Evolutionary conservation across 164 flowering plant species (phyloP).

Genomic region (Stephania yunnanensis): DNA sequence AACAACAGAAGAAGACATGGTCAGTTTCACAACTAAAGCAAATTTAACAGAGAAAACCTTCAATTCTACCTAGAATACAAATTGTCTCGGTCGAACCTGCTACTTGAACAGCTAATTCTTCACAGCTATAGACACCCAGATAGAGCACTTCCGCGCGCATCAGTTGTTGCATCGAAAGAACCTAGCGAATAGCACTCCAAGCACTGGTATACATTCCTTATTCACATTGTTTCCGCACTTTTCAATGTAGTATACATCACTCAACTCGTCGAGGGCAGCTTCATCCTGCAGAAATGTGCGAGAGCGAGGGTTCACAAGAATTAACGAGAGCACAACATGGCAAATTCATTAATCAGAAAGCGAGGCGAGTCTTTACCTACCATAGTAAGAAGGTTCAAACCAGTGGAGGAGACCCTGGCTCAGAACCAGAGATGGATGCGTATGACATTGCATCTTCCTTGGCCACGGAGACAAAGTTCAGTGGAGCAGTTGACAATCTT

Average conservation of each 20-base stretch:
- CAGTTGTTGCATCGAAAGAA: slow-evolving; percentile 12
- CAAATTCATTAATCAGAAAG: not conserved
- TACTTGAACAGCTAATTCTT: not conserved
- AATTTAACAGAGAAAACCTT: not conserved
- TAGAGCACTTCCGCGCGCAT: slow-evolving; percentile 17
- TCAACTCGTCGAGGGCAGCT: not conserved
- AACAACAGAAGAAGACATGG: not conserved
- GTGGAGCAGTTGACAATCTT: slow-evolving; percentile 69
- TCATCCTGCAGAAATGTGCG: slow-evolving; percentile 23
- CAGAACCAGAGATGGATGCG: slow-evolving; percentile 73
- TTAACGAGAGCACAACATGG: not conserved
- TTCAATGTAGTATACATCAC: slow-evolving; percentile 21
- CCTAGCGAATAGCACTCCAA: slow-evolving; percentile 22
- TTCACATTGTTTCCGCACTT: slow-evolving; percentile 35
- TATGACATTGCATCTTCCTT: slow-evolving; percentile 83
- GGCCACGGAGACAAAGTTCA: slow-evolving; percentile 67
- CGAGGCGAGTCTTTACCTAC: slow-evolving; percentile 28
- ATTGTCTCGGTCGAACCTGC: not conserved
- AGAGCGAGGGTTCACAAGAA: not conserved
- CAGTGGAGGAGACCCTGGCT: slow-evolving; percentile 69
- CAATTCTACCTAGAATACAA: not conserved
- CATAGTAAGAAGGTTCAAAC: slow-evolving; percentile 19
- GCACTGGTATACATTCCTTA: slow-evolving; percentile 38
- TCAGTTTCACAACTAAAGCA: not conserved
- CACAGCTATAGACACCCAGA: slow-evolving; percentile 7